phyloP scores from a whole-genome alignment of 768 basidiomycete species.

The Trametes coccinea region DNA sequence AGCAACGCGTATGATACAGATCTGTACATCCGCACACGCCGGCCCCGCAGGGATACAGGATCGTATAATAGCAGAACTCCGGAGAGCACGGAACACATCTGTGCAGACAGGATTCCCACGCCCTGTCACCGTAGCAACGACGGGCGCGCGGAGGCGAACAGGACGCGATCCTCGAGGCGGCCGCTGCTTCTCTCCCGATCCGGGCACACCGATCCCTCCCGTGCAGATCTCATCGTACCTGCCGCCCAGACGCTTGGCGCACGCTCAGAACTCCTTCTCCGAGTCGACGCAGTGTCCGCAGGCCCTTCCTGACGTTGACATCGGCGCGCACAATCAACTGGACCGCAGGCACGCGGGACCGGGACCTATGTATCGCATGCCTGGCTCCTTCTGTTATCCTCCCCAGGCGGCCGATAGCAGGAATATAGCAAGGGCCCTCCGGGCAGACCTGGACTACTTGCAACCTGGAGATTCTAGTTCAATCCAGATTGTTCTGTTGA shows the following conservation, averaged over 20 bases:
- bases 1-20: too few relatives aligned
- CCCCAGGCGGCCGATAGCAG: too few relatives aligned
- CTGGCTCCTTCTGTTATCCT: too few relatives aligned
- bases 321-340: too few relatives aligned
- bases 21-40: background rate
- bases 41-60: background rate
- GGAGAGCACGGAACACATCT: background rate
- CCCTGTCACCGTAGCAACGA: constrained; percentile 12
- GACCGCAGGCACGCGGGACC: too few relatives aligned
- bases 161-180: constrained; percentile 8
- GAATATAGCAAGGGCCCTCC: too few relatives aligned
- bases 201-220: constrained; percentile 2
- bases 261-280: background rate
- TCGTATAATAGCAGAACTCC: background rate
- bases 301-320: too few relatives aligned
- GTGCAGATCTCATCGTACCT: constrained; percentile 3
- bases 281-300: too few relatives aligned
- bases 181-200: constrained; percentile 4
- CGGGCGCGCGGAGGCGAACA: background rate
- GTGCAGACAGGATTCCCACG: background rate
- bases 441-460: too few relatives aligned
- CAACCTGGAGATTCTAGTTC: too few relatives aligned
- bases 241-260: background rate
- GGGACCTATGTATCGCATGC: too few relatives aligned
- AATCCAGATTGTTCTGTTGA: too few relatives aligned